Base-by-base conservation (phyloP, 371 early-diverging fungal genomes). In the Lichtheimia hyalospora region DNA sequence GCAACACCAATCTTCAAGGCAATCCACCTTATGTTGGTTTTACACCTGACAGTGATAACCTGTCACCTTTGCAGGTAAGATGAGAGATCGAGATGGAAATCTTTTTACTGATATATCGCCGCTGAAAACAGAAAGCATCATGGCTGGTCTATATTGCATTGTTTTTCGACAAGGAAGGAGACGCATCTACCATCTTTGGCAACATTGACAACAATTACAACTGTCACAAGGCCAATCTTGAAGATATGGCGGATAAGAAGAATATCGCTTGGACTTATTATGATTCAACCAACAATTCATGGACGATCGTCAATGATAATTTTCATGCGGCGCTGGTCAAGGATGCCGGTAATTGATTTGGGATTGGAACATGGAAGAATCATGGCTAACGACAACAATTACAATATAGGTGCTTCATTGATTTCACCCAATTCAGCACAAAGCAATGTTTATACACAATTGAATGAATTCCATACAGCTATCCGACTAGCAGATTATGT, bases 111-210 rank as follows among this genome's bases (percentile, higher is more conserved):
- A 34, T 34, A 27, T 27, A 34, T 34, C 15, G 15, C 24, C 24
- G 23, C 14, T 51, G 28, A 15, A 23, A 51, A 41, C 54, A 67
- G 67, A 44, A 67, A 67, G 67, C 63, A 39, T 50, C 60, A n/a
- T 67, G 67, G 67, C 60, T 67, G 8, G 58, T 62, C 12, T 67
- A 60, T 39, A 48, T 60, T 20, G 58, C 57, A 4, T 41, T 62
- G 7, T 67, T 67, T 46, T 67, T 62, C 34, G 57, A 67, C 25
- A 21, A 24, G 44, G 67, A 67, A 40, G 49, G 20, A 3, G 49
- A 34, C 14, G 67, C 67, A 8, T 52, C 43, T 5, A 44, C 51
- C 2, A 40, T 51, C 8, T 67, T 55, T n/a, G 34, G 16, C 27
- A 50, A 62, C 23, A 55, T 67, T 27, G 42, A 50, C 13, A 58